These are phyloP conservation scores for Tausonia pullulans DNA, from an alignment of 1,284 basidiomycete genomes.

Conservation along the genomic window DNA sequence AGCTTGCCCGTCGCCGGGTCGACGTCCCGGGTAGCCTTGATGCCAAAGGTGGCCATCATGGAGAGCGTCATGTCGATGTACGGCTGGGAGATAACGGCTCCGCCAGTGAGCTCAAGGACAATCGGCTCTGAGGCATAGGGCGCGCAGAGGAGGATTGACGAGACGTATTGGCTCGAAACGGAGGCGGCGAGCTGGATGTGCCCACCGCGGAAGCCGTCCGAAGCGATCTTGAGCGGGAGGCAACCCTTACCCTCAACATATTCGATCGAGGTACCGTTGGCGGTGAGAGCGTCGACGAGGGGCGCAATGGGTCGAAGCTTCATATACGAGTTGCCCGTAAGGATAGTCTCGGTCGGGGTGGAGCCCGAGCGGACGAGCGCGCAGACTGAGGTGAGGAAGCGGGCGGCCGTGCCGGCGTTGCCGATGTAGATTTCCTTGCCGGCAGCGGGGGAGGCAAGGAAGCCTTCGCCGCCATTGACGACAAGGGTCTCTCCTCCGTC, in stretches of 20 bases:
- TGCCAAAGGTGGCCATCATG: conserved; percentile 94
- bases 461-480: conserved; percentile 75
- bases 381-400: conserved; percentile 94
- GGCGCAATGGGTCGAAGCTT: conserved; percentile 91
- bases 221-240: conserved; percentile 75
- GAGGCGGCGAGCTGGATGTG: conserved; percentile 80
- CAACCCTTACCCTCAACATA: conserved; percentile 74
- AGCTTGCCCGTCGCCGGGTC: conserved; percentile 52
- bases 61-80: conserved; percentile 99
- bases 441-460: conserved; percentile 59
- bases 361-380: conserved; percentile 55
- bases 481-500: conserved; percentile 87
- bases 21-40: conserved; percentile 59
- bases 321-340: conserved; percentile 98
- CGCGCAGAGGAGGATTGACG: conserved; percentile 88
- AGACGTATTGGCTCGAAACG: conserved; percentile 97
- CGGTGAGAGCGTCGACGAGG: conserved; percentile 78
- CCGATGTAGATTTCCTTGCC: conserved; percentile 89
- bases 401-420: conserved; percentile 94
- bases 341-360: conserved; percentile 46
- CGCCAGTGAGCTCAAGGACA: conserved; percentile 79
- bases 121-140: conserved; percentile 78
- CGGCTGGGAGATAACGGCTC: conserved; percentile 92
- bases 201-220: conserved; percentile 74
- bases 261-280: conserved; percentile 67